phyloP scores from a whole-genome alignment of 352 stramenopile genomes.

The Phytophthora pini region DNA sequence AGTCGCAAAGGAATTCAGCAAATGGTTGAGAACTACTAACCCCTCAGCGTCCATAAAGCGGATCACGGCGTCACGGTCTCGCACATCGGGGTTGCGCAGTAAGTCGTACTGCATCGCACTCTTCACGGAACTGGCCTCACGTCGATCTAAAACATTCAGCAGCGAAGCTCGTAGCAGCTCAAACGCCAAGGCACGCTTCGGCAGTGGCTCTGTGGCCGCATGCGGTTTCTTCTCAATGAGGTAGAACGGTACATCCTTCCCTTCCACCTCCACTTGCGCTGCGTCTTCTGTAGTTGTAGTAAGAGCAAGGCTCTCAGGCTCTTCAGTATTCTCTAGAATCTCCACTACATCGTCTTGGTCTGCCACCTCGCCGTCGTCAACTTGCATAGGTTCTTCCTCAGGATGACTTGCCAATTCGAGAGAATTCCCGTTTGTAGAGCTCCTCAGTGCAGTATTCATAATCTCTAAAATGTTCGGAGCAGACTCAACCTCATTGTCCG shows the following conservation, averaged over 20 bases:
- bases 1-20: conserved; percentile 46
- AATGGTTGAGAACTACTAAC: conserved; percentile 63
- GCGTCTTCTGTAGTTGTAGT: not conserved
- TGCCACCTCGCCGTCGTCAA: conserved; percentile 37
- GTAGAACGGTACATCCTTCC: conserved; percentile 46
- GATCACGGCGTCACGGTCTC: conserved; percentile 65
- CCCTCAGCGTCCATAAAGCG: conserved; percentile 69
- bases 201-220: conserved; percentile 40
- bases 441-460: conserved; percentile 21
- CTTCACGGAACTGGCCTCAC: conserved; percentile 46
- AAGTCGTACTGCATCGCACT: conserved; percentile 63
- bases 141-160: conserved; percentile 59
- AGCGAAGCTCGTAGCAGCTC: conserved; percentile 65
- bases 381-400: conserved; percentile 35
- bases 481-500: conserved; percentile 15
- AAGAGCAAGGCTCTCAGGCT: not conserved
- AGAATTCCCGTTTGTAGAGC: conserved; percentile 22
- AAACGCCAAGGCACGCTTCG: conserved; percentile 58
- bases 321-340: conserved; percentile 3
- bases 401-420: conserved; percentile 50
- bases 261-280: not conserved
- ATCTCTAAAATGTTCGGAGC: conserved; percentile 42
- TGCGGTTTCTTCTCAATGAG: conserved; percentile 50
- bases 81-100: conserved; percentile 65
- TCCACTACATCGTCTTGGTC: conserved; percentile 14